Evolutionary conservation across 305 asterid genomes (phyloP), one percentile per base, ranked within the genome.

Genomic region (Rubia peregrina): DNA sequence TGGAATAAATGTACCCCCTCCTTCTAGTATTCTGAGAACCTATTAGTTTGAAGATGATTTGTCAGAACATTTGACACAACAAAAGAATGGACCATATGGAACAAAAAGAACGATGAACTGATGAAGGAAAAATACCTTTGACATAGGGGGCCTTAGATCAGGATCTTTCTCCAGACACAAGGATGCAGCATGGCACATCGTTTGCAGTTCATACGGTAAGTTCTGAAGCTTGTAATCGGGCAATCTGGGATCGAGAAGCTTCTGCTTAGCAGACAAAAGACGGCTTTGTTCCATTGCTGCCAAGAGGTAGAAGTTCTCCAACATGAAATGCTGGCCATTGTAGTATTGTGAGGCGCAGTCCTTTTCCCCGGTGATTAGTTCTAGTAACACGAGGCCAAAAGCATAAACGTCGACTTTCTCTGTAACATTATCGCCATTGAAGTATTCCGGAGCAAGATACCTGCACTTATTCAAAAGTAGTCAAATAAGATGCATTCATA

Each of bases 401-500:
- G 94, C 94, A 76, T 91, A 89, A 57, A 85, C 62, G 70, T 91
- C 98, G 24, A 88, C 95, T 81, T 91, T 91, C 79, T 91, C 95
- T 0, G 88, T 87, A 75, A 87, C 75, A 62, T 75, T 80, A 68
- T 84, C 88, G 61, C 82, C 87, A 65, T 17, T 78, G 78, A 86
- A 84, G 82, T 80, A 83, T 72, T 89, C 96, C 38, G 98, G 95
- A 74, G 96, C 93, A 73, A 91, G 95, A 74, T 83, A 89, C 87
- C 98, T 91, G 65, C 22, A 62, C 22, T 46, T 42, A 43, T 44
- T 44, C 13, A 9, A 44, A 76, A n/a, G 65, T 49, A 14, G 41
- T 70, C 78, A 76, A 11, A 24, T 68, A 46, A 65, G 33, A 17
- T 17, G 59, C 6, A 0, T 53, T n/a, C 24, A n/a, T 53, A n/a